A percentile compares a stretch with the other conserved stretches of the same genome.
Evolutionary conservation across 2,329 filamentous ascomycete species (phyloP).

Genomic region (Phaeosphaeriaceae sp.): DNA sequence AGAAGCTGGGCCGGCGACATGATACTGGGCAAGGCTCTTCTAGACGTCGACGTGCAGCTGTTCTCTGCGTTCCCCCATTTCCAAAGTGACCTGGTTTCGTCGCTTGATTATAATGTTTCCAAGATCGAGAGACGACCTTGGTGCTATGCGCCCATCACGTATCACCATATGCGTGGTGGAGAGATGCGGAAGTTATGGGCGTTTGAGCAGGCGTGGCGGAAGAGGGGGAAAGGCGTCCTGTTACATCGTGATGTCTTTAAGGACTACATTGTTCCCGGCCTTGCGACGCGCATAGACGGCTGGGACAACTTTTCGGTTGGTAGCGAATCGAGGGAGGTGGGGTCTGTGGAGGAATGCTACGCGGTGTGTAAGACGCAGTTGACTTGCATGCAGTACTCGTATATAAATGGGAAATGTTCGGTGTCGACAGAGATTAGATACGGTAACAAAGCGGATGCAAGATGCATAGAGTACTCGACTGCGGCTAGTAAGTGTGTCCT

Average conservation of each 20-base stretch:
- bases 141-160: constrained; percentile 53
- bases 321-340: neutral
- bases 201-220: constrained; percentile 50
- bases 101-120: constrained; percentile 45
- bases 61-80: constrained; percentile 53
- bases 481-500: neutral
- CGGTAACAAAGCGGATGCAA: neutral
- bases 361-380: neutral
- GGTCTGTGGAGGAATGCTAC: neutral
- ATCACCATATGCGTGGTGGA: constrained; percentile 46
- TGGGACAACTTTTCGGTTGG: constrained; percentile 47
- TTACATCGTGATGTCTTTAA: constrained; percentile 48
- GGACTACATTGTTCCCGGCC: constrained; percentile 39
- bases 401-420: neutral
- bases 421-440: neutral
- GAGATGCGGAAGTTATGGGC: constrained; percentile 48
- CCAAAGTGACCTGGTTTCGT: constrained; percentile 53
- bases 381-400: neutral
- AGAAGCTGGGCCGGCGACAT: constrained; percentile 49
- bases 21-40: constrained; percentile 46
- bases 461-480: neutral
- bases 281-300: constrained; percentile 23
- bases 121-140: constrained; percentile 49
- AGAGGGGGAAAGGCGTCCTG: constrained; percentile 39
- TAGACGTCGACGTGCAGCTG: constrained; percentile 44